A percentile compares a stretch with the other conserved stretches of the same genome.
Conservation (phyloP, 345 rosid genomes). For the Heritiera littoralis region DNA sequence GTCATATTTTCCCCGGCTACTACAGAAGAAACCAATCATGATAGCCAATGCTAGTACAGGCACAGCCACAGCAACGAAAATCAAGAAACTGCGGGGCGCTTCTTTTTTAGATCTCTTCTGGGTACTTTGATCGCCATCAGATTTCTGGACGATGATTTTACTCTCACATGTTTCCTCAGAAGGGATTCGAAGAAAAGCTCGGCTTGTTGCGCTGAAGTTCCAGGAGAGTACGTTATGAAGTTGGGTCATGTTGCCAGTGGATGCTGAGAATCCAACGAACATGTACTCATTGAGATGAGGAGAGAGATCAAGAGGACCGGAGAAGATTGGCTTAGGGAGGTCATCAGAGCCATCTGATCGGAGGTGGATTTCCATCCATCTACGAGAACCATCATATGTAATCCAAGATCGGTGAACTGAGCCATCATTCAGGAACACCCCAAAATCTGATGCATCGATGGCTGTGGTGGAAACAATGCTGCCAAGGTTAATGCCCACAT, state of each 20-base stretch:
- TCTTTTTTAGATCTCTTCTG: slow-evolving; percentile 22
- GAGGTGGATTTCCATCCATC: slow-evolving; percentile 44
- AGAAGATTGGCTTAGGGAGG: slow-evolving; percentile 35
- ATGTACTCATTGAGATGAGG: slow-evolving; percentile 54
- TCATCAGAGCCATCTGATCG: slow-evolving; percentile 30
- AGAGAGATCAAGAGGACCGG: slow-evolving; percentile 46
- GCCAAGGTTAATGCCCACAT: slow-evolving; percentile 54
- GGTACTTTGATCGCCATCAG: not conserved
- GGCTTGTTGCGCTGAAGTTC: slow-evolving; percentile 51
- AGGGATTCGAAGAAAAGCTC: slow-evolving; percentile 46
- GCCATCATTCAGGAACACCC: slow-evolving; percentile 44
- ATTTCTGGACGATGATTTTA: slow-evolving; percentile 23
- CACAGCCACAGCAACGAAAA: slow-evolving; percentile 39
- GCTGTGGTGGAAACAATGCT: slow-evolving; percentile 40
- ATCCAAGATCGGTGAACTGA: slow-evolving; percentile 47
- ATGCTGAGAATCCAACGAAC: slow-evolving; percentile 61
- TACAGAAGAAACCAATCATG: slow-evolving; percentile 35
- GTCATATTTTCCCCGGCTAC: slow-evolving; percentile 25
- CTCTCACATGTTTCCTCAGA: slow-evolving; percentile 43
- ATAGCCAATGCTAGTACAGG: slow-evolving; percentile 35
- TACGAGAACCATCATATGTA: slow-evolving; percentile 36
- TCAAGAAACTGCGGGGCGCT: slow-evolving; percentile 37
- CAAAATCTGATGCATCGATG: slow-evolving; percentile 42
- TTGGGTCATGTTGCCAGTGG: slow-evolving; percentile 50
- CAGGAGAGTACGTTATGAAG: slow-evolving; percentile 46